phyloP scores from a whole-genome alignment of 169 alveolate species.

The Plasmodium chabaudi region DNA sequence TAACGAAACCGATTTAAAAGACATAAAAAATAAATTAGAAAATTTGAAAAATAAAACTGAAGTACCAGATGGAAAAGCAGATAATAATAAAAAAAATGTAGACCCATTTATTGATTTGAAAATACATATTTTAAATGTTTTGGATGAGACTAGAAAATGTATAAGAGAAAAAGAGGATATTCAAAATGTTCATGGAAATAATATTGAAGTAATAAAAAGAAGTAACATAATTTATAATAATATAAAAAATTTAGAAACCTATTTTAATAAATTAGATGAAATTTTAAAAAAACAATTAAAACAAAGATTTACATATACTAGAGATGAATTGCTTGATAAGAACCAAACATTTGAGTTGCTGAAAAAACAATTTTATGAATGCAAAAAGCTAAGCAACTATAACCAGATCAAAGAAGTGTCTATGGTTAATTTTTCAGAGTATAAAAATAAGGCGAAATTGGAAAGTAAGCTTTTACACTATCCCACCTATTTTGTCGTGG shows the following conservation, averaged over 20 bases:
- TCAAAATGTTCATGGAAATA: constrained; percentile 57
- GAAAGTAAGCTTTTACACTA: constrained; percentile 17
- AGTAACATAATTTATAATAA: constrained; percentile 55
- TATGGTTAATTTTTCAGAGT: constrained; percentile 10
- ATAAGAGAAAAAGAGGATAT: constrained; percentile 55
- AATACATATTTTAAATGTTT: constrained; percentile 53
- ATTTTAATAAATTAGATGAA: constrained; percentile 58
- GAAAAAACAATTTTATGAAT: constrained; percentile 54
- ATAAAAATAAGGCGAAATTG: constrained; percentile 29
- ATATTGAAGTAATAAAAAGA: constrained; percentile 66
- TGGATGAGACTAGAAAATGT: constrained; percentile 64
- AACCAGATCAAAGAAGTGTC: constrained; percentile 37
- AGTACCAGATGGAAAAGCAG: constrained; percentile 23
- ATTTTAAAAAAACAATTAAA: constrained; percentile 42
- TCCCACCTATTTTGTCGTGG: background rate
- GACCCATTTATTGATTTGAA: constrained; percentile 64
- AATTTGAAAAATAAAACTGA: constrained; percentile 44
- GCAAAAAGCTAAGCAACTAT: constrained; percentile 57
- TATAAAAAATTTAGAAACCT: constrained; percentile 58
- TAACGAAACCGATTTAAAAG: constrained; percentile 20
- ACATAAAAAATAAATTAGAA: constrained; percentile 44
- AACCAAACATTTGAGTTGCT: constrained; percentile 32
- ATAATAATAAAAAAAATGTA: constrained; percentile 16
- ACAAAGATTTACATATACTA: constrained; percentile 13
- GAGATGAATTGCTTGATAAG: constrained; percentile 54